Percentiles rank a stretch among this genome's conserved stretches.
phyloP scores from a whole-genome alignment of 2,329 filamentous ascomycete species.

The Fusarium keratoplasticum region DNA sequence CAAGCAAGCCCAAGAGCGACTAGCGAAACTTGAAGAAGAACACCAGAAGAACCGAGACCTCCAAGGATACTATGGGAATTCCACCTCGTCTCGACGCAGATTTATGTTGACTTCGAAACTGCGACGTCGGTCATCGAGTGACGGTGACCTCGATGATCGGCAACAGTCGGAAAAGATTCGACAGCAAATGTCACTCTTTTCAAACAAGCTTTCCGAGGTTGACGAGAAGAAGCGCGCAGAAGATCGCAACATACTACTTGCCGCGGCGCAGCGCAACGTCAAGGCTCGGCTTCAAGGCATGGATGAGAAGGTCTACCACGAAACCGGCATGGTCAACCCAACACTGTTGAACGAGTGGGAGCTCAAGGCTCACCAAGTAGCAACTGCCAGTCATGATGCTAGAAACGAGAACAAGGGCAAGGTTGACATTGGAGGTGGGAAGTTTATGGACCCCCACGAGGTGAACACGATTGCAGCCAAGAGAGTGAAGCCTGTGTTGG shows the following conservation, averaged over 20 bases:
- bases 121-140: conserved; percentile 74
- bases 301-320: conserved; percentile 81
- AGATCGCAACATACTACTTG: conserved; percentile 81
- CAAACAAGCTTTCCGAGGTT: conserved; percentile 73
- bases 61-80: conserved; percentile 80
- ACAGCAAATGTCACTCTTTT: conserved; percentile 83
- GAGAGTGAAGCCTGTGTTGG: conserved; percentile 83
- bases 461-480: conserved; percentile 83
- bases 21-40: conserved; percentile 83
- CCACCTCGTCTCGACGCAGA: conserved; percentile 51
- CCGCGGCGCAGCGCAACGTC: conserved; percentile 88
- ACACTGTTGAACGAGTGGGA: conserved; percentile 83
- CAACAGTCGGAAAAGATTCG: conserved; percentile 78
- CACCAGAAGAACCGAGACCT: conserved; percentile 71
- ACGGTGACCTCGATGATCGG: conserved; percentile 73
- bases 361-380: conserved; percentile 76
- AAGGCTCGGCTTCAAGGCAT: conserved; percentile 80
- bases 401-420: conserved; percentile 67
- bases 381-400: conserved; percentile 72
- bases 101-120: conserved; percentile 66
- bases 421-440: conserved; percentile 81
- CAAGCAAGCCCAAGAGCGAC: conserved; percentile 83
- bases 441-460: conserved; percentile 80
- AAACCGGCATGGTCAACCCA: conserved; percentile 80
- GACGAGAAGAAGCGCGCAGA: conserved; percentile 79